phyloP scores from a whole-genome alignment of 768 basidiomycete genomes.

The Galerina marginata region DNA sequence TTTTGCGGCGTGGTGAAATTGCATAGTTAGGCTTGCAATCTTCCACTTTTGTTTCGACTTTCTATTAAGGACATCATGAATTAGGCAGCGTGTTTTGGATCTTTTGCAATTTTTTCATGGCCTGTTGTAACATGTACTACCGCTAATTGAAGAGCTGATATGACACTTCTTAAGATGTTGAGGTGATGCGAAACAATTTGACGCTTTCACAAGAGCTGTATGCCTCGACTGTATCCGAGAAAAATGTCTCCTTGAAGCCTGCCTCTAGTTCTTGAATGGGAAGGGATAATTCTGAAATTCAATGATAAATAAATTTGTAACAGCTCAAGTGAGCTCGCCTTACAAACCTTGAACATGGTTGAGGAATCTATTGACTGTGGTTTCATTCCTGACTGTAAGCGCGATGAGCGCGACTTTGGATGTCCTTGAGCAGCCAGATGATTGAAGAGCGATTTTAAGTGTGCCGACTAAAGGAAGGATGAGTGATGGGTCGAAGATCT shows the following conservation, averaged over 20 bases:
- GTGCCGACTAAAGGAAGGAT: constrained; percentile 61
- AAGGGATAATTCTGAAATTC: constrained; percentile 16
- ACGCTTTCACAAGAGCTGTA: constrained; percentile 42
- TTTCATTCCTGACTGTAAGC: constrained; percentile 59
- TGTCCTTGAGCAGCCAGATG: constrained; percentile 1
- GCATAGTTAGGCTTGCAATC: constrained; percentile 31
- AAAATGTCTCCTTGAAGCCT: constrained; percentile 16
- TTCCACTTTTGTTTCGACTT: background rate
- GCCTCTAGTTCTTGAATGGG: constrained; percentile 16
- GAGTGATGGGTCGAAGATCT: constrained; percentile 74
- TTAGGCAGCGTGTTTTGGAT: too few relatives aligned
- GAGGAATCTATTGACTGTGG: constrained; percentile 55
- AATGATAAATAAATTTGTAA: background rate
- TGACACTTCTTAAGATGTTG: background rate
- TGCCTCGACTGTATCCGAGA: constrained; percentile 33
- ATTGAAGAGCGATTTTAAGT: constrained; percentile 49
- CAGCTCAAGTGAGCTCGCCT: background rate
- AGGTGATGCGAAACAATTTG: constrained; percentile 50
- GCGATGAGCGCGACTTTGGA: constrained; percentile 50
- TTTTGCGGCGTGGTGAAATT: constrained; percentile 73
- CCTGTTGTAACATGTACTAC: background rate
- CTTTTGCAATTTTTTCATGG: background rate
- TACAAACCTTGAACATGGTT: constrained; percentile 36
- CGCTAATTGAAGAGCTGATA: background rate
- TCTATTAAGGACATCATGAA: background rate